A percentile compares a stretch with the other conserved stretches of the same genome.
Conservation (phyloP, 352 stramenopile species). For the Globisporangium megalacanthum region DNA sequence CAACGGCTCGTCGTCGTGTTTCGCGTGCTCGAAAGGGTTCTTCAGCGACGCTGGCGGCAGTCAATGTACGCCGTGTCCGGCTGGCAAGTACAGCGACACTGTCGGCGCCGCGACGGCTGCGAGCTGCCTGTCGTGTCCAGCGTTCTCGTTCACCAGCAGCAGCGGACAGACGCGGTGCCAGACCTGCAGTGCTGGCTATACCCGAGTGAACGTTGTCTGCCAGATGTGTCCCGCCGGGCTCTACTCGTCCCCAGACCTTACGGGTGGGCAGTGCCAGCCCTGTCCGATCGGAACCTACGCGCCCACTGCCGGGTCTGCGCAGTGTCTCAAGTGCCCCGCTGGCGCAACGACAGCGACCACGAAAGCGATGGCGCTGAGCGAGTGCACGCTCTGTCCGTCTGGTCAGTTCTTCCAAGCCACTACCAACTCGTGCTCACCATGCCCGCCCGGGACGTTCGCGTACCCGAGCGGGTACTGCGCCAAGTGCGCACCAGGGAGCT, state of each 20-base stretch:
- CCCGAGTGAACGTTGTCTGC: slow-evolving; percentile 19
- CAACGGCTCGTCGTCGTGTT: slow-evolving; percentile 32
- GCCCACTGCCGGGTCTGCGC: slow-evolving; percentile 10
- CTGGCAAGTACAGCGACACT: slow-evolving; percentile 37
- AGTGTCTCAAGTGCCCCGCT: slow-evolving; percentile 27
- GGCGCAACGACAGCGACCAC: slow-evolving; percentile 25
- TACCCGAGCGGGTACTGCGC: slow-evolving; percentile 28
- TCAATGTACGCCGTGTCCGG: slow-evolving; percentile 35
- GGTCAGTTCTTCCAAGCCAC: slow-evolving; percentile 28
- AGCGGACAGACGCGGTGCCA: slow-evolving; percentile 26
- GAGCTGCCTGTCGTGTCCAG: slow-evolving; percentile 27
- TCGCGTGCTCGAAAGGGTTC: slow-evolving; percentile 49
- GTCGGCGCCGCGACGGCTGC: slow-evolving; percentile 16
- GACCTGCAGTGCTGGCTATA: slow-evolving; percentile 24
- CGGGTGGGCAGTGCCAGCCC: slow-evolving; percentile 28
- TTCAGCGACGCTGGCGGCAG: slow-evolving; percentile 37
- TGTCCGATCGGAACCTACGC: slow-evolving; percentile 44
- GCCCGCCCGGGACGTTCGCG: slow-evolving; percentile 16
- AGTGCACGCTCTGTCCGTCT: slow-evolving; percentile 30
- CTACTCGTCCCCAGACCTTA: slow-evolving; percentile 21
- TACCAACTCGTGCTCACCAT: slow-evolving; percentile 16
- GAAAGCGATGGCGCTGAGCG: slow-evolving; percentile 15
- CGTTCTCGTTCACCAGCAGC: slow-evolving; percentile 28
- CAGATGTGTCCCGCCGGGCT: slow-evolving; percentile 29
- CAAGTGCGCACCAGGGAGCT: slow-evolving; percentile 39